A percentile compares a stretch with the other conserved stretches of the same genome.
phyloP scores from a whole-genome alignment of 495 filamentous ascomycete genomes.

The Xylaria palmicola region DNA sequence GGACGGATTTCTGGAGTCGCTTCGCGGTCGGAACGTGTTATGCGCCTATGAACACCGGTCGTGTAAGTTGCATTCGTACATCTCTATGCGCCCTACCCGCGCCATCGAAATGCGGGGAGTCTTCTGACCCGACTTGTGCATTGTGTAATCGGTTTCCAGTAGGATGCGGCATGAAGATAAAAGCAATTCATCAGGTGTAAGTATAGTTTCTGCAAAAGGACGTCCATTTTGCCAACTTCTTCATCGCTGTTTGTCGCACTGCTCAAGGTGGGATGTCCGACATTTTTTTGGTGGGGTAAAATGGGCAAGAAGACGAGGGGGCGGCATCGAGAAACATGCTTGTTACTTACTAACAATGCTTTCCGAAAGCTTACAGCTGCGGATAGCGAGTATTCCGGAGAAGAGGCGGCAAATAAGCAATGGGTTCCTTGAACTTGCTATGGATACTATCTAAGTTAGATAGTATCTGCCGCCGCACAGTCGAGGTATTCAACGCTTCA shows the following conservation, averaged over 20 bases:
- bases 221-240: too few species aligned
- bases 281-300: conserved; percentile 8
- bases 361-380: neutral
- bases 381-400: neutral
- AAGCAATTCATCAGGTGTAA: neutral
- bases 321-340: neutral
- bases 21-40: neutral
- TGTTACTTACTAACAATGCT: neutral
- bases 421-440: neutral
- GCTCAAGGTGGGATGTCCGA: conserved; percentile 8
- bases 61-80: neutral
- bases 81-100: neutral
- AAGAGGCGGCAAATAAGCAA: neutral
- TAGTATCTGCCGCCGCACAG: neutral
- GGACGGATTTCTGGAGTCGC: neutral
- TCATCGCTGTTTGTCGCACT: neutral
- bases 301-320: neutral
- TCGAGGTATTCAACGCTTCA: neutral
- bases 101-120: neutral
- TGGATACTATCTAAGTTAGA: too few species aligned
- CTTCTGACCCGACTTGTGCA: neutral
- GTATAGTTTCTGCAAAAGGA: neutral
- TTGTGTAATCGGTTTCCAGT: neutral
- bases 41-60: neutral
- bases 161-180: neutral